A percentile compares a stretch with the other conserved stretches of the same genome.
phyloP scores from a whole-genome alignment of 139 green algal genomes.

The Chloropicon primus region DNA sequence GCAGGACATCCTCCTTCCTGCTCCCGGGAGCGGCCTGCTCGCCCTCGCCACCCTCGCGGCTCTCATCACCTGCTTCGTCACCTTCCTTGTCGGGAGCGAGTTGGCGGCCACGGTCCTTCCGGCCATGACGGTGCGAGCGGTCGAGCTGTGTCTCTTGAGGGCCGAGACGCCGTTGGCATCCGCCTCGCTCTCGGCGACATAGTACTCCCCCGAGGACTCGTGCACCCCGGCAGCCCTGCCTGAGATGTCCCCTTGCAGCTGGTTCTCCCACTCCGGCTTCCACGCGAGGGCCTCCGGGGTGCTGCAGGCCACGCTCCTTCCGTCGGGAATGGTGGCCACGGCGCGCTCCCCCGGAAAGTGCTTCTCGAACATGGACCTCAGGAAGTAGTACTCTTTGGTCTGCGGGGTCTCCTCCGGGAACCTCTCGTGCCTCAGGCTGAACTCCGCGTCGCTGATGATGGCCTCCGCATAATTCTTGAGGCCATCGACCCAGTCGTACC shows the following conservation, averaged over 20 bases:
- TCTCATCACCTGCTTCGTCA: background rate
- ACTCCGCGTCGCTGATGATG: conserved; percentile 51
- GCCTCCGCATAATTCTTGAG: conserved; percentile 52
- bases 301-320: conserved; percentile 52
- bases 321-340: conserved; percentile 24
- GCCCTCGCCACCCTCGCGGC: background rate
- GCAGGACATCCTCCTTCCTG: no score
- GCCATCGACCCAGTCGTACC: conserved; percentile 75
- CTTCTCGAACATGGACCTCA: conserved; percentile 74
- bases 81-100: background rate
- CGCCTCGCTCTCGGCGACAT: background rate
- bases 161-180: background rate
- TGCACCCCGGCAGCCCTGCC: conserved; percentile 33
- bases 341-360: conserved; percentile 61
- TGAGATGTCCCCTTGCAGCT: conserved; percentile 45
- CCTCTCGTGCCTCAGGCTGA: conserved; percentile 24
- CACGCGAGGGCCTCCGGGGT: conserved; percentile 48
- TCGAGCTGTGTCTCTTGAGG: background rate
- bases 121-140: background rate
- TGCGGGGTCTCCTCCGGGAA: conserved; percentile 75
- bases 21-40: no score
- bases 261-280: conserved; percentile 45
- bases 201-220: background rate
- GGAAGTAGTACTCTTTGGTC: conserved; percentile 85
- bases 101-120: background rate